Evolutionary conservation across 2,329 filamentous ascomycete species (phyloP).

Genomic region (Hypocrella siamensis): DNA sequence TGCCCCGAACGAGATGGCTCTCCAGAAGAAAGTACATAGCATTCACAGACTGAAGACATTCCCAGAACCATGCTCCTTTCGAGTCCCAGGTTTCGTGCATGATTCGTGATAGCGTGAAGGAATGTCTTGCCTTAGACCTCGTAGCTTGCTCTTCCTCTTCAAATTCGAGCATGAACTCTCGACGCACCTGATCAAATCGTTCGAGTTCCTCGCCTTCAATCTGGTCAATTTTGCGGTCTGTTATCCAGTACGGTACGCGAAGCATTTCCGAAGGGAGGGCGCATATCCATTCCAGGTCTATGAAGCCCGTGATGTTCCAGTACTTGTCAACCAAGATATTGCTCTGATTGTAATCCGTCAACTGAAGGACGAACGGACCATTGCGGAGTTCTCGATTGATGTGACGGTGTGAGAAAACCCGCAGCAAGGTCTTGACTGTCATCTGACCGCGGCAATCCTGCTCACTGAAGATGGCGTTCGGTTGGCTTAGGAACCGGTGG

Average conservation of each 20-base stretch:
- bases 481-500: conserved; percentile 10
- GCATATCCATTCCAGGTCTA: conserved; percentile 2
- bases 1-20: conserved; percentile 4
- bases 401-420: conserved; percentile 10
- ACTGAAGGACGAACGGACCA: conserved; percentile 12
- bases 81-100: not conserved
- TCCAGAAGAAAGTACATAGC: conserved; percentile 6
- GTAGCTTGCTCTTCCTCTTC: not conserved
- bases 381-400: conserved; percentile 8
- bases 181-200: not conserved
- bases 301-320: conserved; percentile 1
- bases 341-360: conserved; percentile 16
- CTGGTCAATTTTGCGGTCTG: not conserved
- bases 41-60: conserved; percentile 1
- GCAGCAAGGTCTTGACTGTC: conserved; percentile 10
- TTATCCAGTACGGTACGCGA: not conserved
- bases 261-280: conserved; percentile 1
- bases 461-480: conserved; percentile 9
- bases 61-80: conserved; percentile 1
- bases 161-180: not conserved
- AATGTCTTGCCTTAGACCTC: not conserved
- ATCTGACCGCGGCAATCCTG: conserved; percentile 14
- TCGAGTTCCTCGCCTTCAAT: not conserved
- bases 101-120: not conserved
- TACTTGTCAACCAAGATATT: conserved; percentile 11